Conservation (phyloP, 2,329 filamentous ascomycete genomes). For the Pseudogymnoascus sp. region DNA sequence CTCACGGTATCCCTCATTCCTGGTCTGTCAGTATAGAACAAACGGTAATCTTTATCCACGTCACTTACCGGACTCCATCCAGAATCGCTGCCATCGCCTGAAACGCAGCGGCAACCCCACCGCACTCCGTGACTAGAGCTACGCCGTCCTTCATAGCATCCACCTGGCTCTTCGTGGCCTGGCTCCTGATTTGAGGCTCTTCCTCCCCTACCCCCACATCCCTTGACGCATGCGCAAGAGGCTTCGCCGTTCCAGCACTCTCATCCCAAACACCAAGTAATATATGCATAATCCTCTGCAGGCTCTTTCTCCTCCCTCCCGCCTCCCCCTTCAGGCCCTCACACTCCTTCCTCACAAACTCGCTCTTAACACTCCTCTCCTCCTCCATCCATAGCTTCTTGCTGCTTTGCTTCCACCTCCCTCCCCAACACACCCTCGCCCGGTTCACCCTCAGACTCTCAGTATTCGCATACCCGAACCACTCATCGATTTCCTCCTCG, state of each 20-base stretch:
- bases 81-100: constrained; percentile 25
- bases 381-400: constrained; percentile 58
- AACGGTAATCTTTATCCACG: constrained; percentile 34
- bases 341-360: constrained; percentile 50
- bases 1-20: constrained; percentile 23
- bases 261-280: constrained; percentile 62
- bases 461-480: constrained; percentile 87
- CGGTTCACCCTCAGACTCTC: constrained; percentile 73
- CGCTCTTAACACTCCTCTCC: constrained; percentile 43
- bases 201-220: constrained; percentile 30
- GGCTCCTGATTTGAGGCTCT: constrained; percentile 37
- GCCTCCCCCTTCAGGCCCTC: constrained; percentile 31
- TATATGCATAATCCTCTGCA: constrained; percentile 52
- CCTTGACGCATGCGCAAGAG: constrained; percentile 15
- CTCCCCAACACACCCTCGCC: constrained; percentile 68
- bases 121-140: constrained; percentile 40
- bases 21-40: constrained; percentile 34
- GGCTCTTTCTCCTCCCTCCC: constrained; percentile 40
- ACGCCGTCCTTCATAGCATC: constrained; percentile 49
- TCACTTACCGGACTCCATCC: constrained; percentile 27
- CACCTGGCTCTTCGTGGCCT: constrained; percentile 48
- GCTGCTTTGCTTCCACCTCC: constrained; percentile 55
- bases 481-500: constrained; percentile 88
- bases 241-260: constrained; percentile 44
- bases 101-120: constrained; percentile 25